phyloP scores from a whole-genome alignment of 306 rosid species.

The Acacia melanoxylon region DNA sequence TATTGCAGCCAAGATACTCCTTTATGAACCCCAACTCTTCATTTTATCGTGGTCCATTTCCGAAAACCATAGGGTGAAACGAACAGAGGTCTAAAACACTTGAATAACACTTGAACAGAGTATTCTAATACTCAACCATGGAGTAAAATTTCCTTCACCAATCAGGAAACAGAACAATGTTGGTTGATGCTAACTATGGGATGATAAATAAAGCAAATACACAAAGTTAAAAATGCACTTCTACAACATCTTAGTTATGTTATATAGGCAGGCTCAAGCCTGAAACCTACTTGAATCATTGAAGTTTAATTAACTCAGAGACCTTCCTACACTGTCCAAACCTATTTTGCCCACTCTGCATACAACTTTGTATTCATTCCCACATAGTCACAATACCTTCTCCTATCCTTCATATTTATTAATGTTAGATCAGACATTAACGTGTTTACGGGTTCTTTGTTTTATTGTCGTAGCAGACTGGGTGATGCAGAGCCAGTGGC shows the following conservation, averaged over 20 bases:
- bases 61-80: not conserved
- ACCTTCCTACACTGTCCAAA: conserved; percentile 5
- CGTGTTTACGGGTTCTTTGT: conserved; percentile 5
- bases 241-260: not conserved
- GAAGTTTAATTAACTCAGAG: conserved; percentile 12
- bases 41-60: conserved; percentile 19
- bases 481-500: not conserved
- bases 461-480: conserved; percentile 5
- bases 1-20: conserved; percentile 5
- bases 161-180: not conserved
- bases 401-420: not conserved
- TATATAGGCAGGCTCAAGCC: not conserved
- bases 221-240: conserved; percentile 14
- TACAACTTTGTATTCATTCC: not conserved
- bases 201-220: not conserved
- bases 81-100: not conserved
- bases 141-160: not conserved
- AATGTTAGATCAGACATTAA: not conserved
- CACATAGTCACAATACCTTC: not conserved
- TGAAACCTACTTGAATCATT: conserved; percentile 1
- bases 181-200: conserved; percentile 2
- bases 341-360: not conserved
- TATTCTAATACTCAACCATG: not conserved
- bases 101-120: not conserved
- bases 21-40: conserved; percentile 10